Evolutionary conservation across 257 asterid species (phyloP).

Genomic region (Salvia miltiorrhiza): DNA sequence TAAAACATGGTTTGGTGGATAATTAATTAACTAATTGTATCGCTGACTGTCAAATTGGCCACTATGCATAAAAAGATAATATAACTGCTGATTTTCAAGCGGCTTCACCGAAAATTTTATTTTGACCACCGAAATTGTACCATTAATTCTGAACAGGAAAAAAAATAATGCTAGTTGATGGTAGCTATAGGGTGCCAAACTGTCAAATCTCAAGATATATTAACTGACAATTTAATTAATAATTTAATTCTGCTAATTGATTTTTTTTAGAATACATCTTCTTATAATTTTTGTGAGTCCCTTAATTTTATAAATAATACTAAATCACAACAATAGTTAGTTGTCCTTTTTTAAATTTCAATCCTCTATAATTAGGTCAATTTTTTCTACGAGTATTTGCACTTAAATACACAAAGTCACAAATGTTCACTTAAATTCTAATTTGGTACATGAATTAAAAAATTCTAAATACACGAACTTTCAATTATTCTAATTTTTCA

Average conservation of each 20-base stretch:
- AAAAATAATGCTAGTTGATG: conserved; percentile 23
- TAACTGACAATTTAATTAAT: neutral
- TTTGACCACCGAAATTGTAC: conserved; percentile 31
- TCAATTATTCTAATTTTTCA: too few species aligned
- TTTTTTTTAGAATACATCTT: neutral
- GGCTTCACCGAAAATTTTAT: neutral
- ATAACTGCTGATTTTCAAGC: neutral
- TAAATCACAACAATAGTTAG: neutral
- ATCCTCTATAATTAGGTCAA: neutral
- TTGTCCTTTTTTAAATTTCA: neutral
- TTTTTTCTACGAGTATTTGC: too few species aligned
- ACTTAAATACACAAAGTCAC: too few species aligned
- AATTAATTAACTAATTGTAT: neutral
- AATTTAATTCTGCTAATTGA: neutral
- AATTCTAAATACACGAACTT: too few species aligned
- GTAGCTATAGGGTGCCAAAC: conserved; percentile 12
- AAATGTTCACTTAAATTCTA: too few species aligned
- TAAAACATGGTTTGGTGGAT: neutral
- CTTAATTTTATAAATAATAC: neutral
- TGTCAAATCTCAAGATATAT: conserved; percentile 21
- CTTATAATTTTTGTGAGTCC: too few species aligned
- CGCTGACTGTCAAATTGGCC: neutral
- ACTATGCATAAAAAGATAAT: neutral
- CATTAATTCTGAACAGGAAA: neutral
- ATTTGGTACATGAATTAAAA: too few species aligned